These are phyloP conservation scores for Lasiodiplodia citricola DNA, from an alignment of 2,329 filamentous ascomycete genomes.

Conservation along the genomic window DNA sequence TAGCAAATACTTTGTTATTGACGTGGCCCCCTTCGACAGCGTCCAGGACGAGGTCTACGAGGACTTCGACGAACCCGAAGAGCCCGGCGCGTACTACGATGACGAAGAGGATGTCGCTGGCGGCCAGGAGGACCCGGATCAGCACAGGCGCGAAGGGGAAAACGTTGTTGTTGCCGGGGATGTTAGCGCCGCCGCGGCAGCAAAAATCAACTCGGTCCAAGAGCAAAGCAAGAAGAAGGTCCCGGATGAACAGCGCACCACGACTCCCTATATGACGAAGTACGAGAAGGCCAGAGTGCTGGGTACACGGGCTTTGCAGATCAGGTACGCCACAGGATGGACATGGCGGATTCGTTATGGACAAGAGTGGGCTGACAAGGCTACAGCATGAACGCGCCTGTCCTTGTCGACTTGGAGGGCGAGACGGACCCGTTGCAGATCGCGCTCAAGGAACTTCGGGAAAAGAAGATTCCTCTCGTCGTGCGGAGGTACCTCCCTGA, in stretches of 20 bases:
- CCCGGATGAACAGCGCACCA: conserved; percentile 82
- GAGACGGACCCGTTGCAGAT: conserved; percentile 98
- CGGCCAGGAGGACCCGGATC: conserved; percentile 42
- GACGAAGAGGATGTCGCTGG: conserved; percentile 62
- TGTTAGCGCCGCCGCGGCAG: conserved; percentile 50
- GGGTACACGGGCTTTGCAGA: conserved; percentile 91
- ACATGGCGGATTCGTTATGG: not conserved
- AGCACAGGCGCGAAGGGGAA: conserved; percentile 23
- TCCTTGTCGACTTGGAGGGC: conserved; percentile 94
- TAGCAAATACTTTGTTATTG: not conserved
- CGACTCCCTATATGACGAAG: conserved; percentile 99
- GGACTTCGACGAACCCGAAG: conserved; percentile 60
- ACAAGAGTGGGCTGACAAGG: conserved; percentile 1
- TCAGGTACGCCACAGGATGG: conserved; percentile 69
- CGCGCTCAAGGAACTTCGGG: conserved; percentile 93
- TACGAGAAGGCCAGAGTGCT: conserved; percentile 95
- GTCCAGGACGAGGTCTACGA: conserved; percentile 25
- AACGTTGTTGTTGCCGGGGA: conserved; percentile 58
- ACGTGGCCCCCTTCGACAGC: not conserved
- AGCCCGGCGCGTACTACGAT: conserved; percentile 69
- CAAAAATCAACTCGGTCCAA: conserved; percentile 59
- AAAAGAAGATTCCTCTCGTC: conserved; percentile 98
- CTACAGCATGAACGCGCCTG: conserved; percentile 91
- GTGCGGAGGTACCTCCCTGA: conserved; percentile 95
- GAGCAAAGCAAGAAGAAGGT: conserved; percentile 81